Evolutionary conservation across 371 early-diverging fungal species (phyloP).

Genomic region (Fennellomyces sp.): DNA sequence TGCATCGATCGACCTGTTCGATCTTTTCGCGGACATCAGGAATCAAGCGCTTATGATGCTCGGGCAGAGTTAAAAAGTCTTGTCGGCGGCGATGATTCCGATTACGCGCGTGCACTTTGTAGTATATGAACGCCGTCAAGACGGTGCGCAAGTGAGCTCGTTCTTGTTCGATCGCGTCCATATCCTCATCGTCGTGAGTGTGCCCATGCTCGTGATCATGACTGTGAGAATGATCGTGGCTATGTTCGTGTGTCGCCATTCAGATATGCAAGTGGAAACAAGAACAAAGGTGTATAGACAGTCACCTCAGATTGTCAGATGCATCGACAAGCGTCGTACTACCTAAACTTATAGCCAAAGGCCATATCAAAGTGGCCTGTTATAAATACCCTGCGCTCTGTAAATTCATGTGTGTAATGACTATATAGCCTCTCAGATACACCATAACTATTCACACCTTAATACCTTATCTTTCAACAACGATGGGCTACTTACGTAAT

Average conservation of each 20-base stretch:
- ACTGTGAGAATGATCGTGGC: background rate
- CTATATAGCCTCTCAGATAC: no score
- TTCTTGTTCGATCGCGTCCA: constrained; percentile 26
- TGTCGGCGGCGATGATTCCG: constrained; percentile 74
- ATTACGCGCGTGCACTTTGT: constrained; percentile 68
- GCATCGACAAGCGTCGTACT: background rate
- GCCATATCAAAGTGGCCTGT: no score
- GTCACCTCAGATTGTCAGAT: no score
- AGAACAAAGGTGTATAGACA: background rate
- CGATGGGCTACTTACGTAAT: no score
- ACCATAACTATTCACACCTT: no score
- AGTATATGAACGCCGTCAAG: constrained; percentile 72
- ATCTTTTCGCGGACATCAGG: constrained; percentile 56
- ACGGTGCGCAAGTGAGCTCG: constrained; percentile 62
- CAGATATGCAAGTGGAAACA: constrained; percentile 1
- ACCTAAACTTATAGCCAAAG: no score
- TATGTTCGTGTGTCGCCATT: constrained; percentile 4
- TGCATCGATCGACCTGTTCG: constrained; percentile 45
- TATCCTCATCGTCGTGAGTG: constrained; percentile 3
- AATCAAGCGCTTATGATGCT: constrained; percentile 67
- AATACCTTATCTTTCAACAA: no score
- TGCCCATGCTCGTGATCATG: constrained; percentile 3
- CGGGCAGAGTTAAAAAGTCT: constrained; percentile 65
- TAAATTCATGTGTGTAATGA: no score
- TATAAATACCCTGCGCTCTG: no score